Base-by-base conservation (phyloP, 441 rosid genomes). In the Hura crepitans region DNA sequence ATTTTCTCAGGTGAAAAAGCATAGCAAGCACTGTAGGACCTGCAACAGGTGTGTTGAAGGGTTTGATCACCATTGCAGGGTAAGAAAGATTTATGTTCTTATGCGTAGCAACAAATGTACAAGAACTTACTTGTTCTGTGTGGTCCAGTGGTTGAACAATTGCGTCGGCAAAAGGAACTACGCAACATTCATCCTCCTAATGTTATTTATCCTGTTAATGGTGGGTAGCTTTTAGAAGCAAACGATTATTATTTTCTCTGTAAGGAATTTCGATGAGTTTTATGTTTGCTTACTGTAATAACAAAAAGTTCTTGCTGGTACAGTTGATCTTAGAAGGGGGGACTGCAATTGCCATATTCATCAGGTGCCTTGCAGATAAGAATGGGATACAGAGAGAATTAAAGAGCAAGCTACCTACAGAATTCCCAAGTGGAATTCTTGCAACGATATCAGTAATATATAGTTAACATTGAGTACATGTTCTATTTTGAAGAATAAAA, bases 21-120 rank as follows among this genome's bases (percentile, higher is more conserved):
- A 85, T 70, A 95, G 99, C 85, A 95, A 95, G 85, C 99, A 95
- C 68, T 92, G 99, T 66, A 84, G 97, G 80, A 81, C 95, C 65
- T 95, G 99, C 81, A 86, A 92, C 82, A 81, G 97, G 3, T 95
- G 96, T 79, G 97, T 90, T 60, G 99, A 95, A 81, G 98, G 99
- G 68, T 95, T 95, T 77, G 99, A 95, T 80, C 97, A 95, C 78
- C 99, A 95, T 80, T 95, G 99, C 85, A 84, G 97, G 84, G 99
- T 90, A 86, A 72, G 80, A 17, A n/a, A n/a, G n/a, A n/a, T n/a
- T n/a, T n/a, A n/a, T n/a, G n/a, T 37, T 15, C 2, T 53, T 43
- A 62, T 30, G 51, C 53, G 51, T 64, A 58, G 42, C 33, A 3
- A 37, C 59, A 56, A 65, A 25, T 25, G 50, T 31, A 54, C 46